Base-by-base conservation (phyloP, 257 asterid genomes). In the Solanum virginianum region DNA sequence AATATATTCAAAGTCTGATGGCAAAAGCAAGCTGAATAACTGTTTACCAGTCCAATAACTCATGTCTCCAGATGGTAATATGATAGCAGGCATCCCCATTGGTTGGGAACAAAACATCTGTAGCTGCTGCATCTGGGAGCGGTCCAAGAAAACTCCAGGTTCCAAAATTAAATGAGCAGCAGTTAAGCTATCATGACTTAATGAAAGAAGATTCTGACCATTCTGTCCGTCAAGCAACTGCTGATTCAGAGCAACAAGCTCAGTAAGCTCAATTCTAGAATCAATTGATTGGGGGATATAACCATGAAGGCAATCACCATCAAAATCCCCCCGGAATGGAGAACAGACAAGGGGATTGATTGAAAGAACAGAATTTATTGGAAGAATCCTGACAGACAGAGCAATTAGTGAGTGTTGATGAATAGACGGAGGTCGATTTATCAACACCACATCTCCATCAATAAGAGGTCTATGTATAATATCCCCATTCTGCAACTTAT, bases 301-400 rank as follows among this genome's bases (percentile, higher is more conserved):
- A 43, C 98, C 98, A 84, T 97, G 99, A 85, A 97, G 94, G 86
- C 98, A 97, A 71, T 97, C 98, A 20, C 99, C 99, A 88, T 97
- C 99, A 45, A 97, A 97, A 87, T 97, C 99, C 55, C 99, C 99
- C 84, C 97, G 92, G 57, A 97, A 89, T 43, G 99, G 99, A 47
- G 93, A 88, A 88, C 99, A 97, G 11, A 93, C 88, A 22, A 93
- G 93, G 18, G 99, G 99, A 82, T 97, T 97, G 45, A 97, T 91
- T 39, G 98, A 90, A 36, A 92, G 88, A 86, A 89, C 98, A 29
- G 92, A 87, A 45, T 82, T 84, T 75, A 85, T 85, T 1, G 98
- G 99, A 60, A 97, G 98, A 85, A 92, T 81, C 88, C 89, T 92
- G 66, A 95, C 98, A 15, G 92, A 89, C n/a, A 97, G 87, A 17